A percentile compares a stretch with the other conserved stretches of the same genome.
phyloP scores from a whole-genome alignment of 257 asterid species.

The Sherardia arvensis region DNA sequence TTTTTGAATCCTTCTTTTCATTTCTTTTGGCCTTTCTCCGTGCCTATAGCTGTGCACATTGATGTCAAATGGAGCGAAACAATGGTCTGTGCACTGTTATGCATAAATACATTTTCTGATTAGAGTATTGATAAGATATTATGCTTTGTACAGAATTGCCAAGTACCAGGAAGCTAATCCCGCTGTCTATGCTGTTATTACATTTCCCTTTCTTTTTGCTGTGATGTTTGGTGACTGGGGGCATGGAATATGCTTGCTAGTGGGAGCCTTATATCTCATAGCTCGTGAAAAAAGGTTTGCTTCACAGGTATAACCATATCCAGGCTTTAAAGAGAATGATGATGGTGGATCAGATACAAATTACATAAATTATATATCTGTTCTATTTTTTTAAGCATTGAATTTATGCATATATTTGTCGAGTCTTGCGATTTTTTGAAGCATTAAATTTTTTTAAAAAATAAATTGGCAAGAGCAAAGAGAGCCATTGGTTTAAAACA shows the following conservation, averaged over 20 bases:
- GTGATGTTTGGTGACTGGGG: constrained; percentile 99
- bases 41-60: background rate
- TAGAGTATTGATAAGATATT: constrained; percentile 23
- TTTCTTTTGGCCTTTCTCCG: background rate
- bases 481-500: background rate
- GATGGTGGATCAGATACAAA: background rate
- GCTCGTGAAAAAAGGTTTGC: constrained; percentile 67
- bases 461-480: background rate
- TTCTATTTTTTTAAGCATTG: background rate
- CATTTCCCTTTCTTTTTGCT: constrained; percentile 98
- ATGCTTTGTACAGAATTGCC: constrained; percentile 56
- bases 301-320: constrained; percentile 66
- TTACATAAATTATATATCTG: background rate
- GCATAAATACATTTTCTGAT: constrained; percentile 11
- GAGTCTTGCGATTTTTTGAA: background rate
- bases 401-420: background rate
- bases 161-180: constrained; percentile 97
- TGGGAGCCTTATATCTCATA: constrained; percentile 76
- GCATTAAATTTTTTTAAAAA: too few species aligned
- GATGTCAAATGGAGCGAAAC: background rate
- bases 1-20: background rate
- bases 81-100: background rate
- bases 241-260: constrained; percentile 84
- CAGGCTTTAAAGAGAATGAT: background rate
- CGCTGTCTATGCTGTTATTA: constrained; percentile 83